These are phyloP conservation scores for Pisolithus marmoratus DNA, from an alignment of 768 basidiomycete species.

Conservation along the genomic window DNA sequence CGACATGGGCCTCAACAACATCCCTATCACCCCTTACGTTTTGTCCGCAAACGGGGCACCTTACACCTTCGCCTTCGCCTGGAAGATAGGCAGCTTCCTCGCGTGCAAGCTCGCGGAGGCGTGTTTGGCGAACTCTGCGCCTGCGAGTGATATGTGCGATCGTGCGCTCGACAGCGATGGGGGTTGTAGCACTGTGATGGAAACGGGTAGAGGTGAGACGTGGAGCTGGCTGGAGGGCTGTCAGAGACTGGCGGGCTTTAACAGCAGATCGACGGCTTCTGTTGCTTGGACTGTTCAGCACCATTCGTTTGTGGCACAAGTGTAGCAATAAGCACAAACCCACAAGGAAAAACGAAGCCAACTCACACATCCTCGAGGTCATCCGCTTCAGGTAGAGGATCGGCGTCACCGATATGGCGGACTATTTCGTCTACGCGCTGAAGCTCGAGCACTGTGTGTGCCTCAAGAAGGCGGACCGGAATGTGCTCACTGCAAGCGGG, in stretches of 20 bases:
- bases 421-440: slow-evolving; percentile 68
- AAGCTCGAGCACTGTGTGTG: slow-evolving; percentile 60
- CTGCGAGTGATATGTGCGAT: slow-evolving; percentile 61
- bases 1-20: slow-evolving; percentile 75
- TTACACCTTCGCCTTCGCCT: slow-evolving; percentile 31
- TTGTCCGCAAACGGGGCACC: slow-evolving; percentile 68
- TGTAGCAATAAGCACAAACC: slow-evolving; percentile 30
- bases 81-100: slow-evolving; percentile 43
- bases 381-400: slow-evolving; percentile 43
- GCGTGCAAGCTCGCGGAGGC: slow-evolving; percentile 59
- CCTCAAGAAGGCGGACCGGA: slow-evolving; percentile 63
- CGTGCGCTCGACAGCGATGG: slow-evolving; percentile 41
- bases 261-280: slow-evolving; percentile 38
- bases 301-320: slow-evolving; percentile 24
- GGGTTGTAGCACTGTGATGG: slow-evolving; percentile 18
- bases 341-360: slow-evolving; percentile 8
- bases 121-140: slow-evolving; percentile 62
- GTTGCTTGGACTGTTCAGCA: slow-evolving; percentile 11
- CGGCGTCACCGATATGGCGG: slow-evolving; percentile 53
- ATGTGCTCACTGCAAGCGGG: slow-evolving; percentile 71
- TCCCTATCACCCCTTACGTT: slow-evolving; percentile 61
- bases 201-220: slow-evolving; percentile 17
- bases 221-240: slow-evolving; percentile 17
- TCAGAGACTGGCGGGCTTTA: slow-evolving; percentile 37
- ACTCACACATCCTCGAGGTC: slow-evolving; percentile 53